Evolutionary conservation across 2,329 filamentous ascomycete genomes (phyloP).

Genomic region (Scleromitrula shiraiana): DNA sequence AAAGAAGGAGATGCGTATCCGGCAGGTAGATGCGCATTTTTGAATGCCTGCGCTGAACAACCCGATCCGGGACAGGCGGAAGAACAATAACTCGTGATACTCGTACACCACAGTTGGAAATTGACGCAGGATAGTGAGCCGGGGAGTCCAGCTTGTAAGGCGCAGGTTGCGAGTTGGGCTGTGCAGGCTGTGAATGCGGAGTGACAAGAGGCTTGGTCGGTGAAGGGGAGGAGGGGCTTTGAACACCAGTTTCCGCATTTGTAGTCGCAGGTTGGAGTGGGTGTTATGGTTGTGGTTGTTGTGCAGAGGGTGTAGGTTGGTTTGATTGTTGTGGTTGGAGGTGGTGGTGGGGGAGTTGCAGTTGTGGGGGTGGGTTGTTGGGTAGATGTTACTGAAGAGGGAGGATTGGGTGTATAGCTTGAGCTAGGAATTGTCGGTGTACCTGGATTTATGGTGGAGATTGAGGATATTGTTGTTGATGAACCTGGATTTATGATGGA

Average conservation of each 20-base stretch:
- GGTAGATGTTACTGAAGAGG: too few species aligned
- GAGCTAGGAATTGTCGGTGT: too few species aligned
- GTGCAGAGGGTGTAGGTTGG: constrained; percentile 36
- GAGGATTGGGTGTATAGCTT: too few species aligned
- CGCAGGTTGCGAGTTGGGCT: constrained; percentile 43
- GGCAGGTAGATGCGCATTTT: constrained; percentile 35
- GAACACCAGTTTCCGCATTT: constrained; percentile 47
- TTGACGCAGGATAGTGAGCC: constrained; percentile 41
- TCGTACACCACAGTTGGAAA: constrained; percentile 43
- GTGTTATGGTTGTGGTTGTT: constrained; percentile 32
- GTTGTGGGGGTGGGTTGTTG: too few species aligned
- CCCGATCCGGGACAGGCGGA: constrained; percentile 30
- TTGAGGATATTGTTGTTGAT: constrained; percentile 9
- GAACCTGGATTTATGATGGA: too few species aligned
- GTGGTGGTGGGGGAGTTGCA: constrained; percentile 4
- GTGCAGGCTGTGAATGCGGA: constrained; percentile 34
- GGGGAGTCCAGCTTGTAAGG: constrained; percentile 43
- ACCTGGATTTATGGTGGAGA: too few species aligned
- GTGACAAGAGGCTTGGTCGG: constrained; percentile 36
- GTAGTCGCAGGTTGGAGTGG: constrained; percentile 45
- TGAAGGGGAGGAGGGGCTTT: constrained; percentile 41
- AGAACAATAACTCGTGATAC: constrained; percentile 38
- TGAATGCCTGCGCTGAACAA: constrained; percentile 39
- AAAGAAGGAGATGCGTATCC: constrained; percentile 33
- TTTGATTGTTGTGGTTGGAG: constrained; percentile 15